Base-by-base conservation (phyloP, 768 basidiomycete genomes). In the Collybiopsis confluens region DNA sequence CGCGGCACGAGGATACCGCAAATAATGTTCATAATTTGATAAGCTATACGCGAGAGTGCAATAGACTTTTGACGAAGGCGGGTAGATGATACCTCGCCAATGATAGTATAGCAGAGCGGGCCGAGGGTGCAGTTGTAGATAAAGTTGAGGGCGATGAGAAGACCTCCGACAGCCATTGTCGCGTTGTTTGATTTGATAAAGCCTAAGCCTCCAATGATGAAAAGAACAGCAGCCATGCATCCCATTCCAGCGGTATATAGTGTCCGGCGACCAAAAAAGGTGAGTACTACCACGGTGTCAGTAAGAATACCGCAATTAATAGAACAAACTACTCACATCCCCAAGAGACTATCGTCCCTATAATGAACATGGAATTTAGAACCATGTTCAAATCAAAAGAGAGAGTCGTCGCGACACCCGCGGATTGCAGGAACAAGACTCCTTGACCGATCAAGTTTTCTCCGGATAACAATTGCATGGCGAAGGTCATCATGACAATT, bases 401-500 rank as follows among this genome's bases (percentile, higher is more conserved):
- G 2, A 55, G 55, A 10, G 51, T 23, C 20, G 56, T 56, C 2
- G 52, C 52, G 28, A 63, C 48, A 26, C 62, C 62, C 0, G 62
- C 62, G 21, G 59, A 53, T 7, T 42, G 38, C 49, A 63, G 56
- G 58, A 63, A 63, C 47, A 61, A 60, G 1, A 63, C 58, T 11
- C 60, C 62, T 57, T 63, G 62, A 7, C 62, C 62, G 30, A 61
- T 58, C 37, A 63, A 41, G 18, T 63, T 63, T 41, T 63, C 58
- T 2, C 62, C 62, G 4, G 57, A 60, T 6, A 64, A 54, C 1
- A 64, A 56, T 48, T 64, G 62, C 13, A 62, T 62, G 1, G 62
- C 62, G 42, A 64, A 64, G 13, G 60, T 59, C 62, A 64, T 64
- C 62, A 64, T 62, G 4, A 62, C 61, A 24, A 63, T 61, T 51